A percentile compares a stretch with the other conserved stretches of the same genome.
Evolutionary conservation across 805 yeast species (phyloP).

Genomic region (Peterozyma xylosa): DNA sequence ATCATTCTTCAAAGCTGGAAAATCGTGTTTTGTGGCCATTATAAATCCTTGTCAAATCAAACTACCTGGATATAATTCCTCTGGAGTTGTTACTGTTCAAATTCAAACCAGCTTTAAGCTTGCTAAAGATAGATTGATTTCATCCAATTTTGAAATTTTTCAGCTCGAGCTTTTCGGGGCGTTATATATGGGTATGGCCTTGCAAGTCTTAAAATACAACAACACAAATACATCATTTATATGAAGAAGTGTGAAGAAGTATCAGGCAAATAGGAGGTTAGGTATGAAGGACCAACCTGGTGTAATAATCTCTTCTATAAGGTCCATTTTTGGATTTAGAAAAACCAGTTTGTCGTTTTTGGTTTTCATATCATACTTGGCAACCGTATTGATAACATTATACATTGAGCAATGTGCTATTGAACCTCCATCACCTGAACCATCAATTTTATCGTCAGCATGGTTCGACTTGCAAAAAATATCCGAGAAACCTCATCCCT

Average conservation of each 20-base stretch:
- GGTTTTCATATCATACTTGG: slow-evolving; percentile 37
- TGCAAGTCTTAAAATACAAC: too few relatives aligned
- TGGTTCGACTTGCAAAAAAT: slow-evolving; percentile 74
- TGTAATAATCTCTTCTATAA: slow-evolving; percentile 18
- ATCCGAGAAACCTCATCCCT: slow-evolving; percentile 67
- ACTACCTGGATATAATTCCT: too few relatives aligned
- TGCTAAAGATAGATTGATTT: too few relatives aligned
- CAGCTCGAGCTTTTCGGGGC: too few relatives aligned
- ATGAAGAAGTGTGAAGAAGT: too few relatives aligned
- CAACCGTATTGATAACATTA: slow-evolving; percentile 24
- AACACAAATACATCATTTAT: too few relatives aligned
- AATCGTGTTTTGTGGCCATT: slow-evolving; percentile 21
- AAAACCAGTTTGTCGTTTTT: slow-evolving; percentile 61
- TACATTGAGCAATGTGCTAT: slow-evolving; percentile 34
- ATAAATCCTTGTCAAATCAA: too few relatives aligned
- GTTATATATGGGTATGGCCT: too few relatives aligned
- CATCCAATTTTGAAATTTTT: too few relatives aligned
- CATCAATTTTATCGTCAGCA: slow-evolving; percentile 30
- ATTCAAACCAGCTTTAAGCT: too few relatives aligned
- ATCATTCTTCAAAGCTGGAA: slow-evolving; percentile 82
- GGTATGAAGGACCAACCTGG: slow-evolving; percentile 12
- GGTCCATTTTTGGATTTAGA: slow-evolving; percentile 60
- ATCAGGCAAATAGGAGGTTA: too few relatives aligned
- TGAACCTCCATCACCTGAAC: slow-evolving; percentile 32
- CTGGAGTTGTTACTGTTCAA: too few relatives aligned